phyloP scores from a whole-genome alignment of 1,139 yeast species.

The Eremothecium gossypii region DNA sequence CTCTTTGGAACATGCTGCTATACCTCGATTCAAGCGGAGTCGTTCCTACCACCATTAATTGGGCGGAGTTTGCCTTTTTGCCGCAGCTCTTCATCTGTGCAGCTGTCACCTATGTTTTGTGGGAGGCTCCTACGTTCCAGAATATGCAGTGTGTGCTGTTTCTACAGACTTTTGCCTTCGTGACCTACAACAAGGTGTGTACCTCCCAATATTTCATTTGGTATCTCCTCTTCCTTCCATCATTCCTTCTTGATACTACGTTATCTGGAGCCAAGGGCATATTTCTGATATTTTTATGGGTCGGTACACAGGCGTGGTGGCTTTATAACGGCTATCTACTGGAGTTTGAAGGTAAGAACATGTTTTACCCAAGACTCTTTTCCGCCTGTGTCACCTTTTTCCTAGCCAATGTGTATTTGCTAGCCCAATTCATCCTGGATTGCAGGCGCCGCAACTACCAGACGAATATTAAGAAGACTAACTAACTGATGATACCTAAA shows the following conservation, averaged over 20 bases:
- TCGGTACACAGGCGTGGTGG: conserved; percentile 68
- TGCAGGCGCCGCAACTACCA: conserved; percentile 10
- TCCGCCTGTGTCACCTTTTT: conserved; percentile 58
- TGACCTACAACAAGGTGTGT: conserved; percentile 85
- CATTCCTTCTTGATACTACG: conserved; percentile 41
- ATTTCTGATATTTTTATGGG: conserved; percentile 48
- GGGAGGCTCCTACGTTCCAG: conserved; percentile 13
- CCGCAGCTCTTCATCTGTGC: conserved; percentile 60
- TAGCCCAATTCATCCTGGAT: conserved; percentile 50
- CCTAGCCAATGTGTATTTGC: conserved; percentile 53
- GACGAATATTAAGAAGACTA: conserved; percentile 4
- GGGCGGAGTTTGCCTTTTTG: conserved; percentile 53
- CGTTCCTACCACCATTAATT: conserved; percentile 14
- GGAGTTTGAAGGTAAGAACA: conserved; percentile 67
- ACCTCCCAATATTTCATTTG: conserved; percentile 92
- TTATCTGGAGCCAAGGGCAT: conserved; percentile 31
- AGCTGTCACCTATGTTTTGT: conserved; percentile 11
- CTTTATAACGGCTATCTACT: conserved; percentile 64
- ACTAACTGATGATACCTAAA: background rate
- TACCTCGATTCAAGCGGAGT: conserved; percentile 49
- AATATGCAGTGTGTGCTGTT: conserved; percentile 50
- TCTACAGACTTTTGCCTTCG: conserved; percentile 86
- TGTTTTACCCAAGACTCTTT: conserved; percentile 57
- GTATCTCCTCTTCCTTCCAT: conserved; percentile 79
- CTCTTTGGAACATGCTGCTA: conserved; percentile 70